Base-by-base conservation (phyloP, 257 asterid species). In the Solanum commersonii region DNA sequence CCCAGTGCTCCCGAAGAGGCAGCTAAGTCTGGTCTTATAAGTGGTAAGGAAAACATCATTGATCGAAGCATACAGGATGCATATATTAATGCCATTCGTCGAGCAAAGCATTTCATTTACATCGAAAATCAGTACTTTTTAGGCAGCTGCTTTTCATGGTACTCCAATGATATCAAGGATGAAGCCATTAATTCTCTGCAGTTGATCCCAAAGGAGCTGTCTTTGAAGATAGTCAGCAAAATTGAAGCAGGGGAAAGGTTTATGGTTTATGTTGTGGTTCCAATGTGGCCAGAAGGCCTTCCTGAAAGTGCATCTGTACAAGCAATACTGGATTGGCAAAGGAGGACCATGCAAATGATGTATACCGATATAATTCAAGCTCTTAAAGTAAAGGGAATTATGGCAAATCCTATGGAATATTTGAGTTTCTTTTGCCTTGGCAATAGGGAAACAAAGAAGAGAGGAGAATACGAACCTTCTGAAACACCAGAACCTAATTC, bases 231-330 rank as follows among this genome's bases (percentile, higher is more conserved):
- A 78, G 65, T 78, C 1, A 78, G 65, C 65, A 78, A 78, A 78
- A 78, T 78, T 18, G 84, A 79, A 79, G 65, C 84, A 79, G 65
- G 38, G 84, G 84, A 79, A 44, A 79, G 27, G 84, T 79, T 79
- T 44, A 34, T 42, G 12, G 88, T 87, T 59, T 87, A 87, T 74
- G 38, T 74, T 74, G 85, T 74, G 67, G 59, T 87, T 67, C 88
- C 88, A 49, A 87, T 87, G 88, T 87, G 88, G 88, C 88, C 88
- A 22, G 88, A 87, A 34, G 88, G 88, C 10, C 68, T 74, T 20
- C 88, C 88, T 31, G 85, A 73, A 22, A 73, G 85, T 87, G 84
- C 38, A 25, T 79, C 84, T 25, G 84, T 79, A 44, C 84, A 79
- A 79, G 65, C 65, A 44, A 79, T 87, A 31, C 67, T 87, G 88